A percentile compares a stretch with the other conserved stretches of the same genome.
These are phyloP conservation scores for Boletellus ananas DNA, from an alignment of 768 basidiomycete genomes.

Conservation along the genomic window DNA sequence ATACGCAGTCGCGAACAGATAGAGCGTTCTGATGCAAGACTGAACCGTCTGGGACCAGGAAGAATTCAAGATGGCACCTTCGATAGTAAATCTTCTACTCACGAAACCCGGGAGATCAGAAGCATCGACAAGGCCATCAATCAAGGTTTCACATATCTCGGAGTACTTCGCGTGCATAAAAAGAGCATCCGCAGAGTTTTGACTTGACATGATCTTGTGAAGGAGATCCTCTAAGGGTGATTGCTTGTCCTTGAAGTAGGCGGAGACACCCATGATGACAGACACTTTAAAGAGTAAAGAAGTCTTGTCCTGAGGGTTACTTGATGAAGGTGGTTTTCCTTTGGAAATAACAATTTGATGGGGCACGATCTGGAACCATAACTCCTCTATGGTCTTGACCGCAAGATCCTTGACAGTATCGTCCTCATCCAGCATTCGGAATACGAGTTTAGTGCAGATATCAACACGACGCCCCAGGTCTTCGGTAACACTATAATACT, in stretches of 20 bases:
- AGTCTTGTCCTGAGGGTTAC: slow-evolving; percentile 46
- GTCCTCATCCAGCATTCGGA: slow-evolving; percentile 89
- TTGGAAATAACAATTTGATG: slow-evolving; percentile 37
- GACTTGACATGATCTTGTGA: slow-evolving; percentile 75
- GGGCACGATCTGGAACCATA: slow-evolving; percentile 66
- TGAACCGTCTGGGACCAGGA: slow-evolving; percentile 57
- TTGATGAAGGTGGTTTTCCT: slow-evolving; percentile 29
- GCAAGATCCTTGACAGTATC: slow-evolving; percentile 94
- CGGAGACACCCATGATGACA: slow-evolving; percentile 83
- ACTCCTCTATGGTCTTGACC: slow-evolving; percentile 82
- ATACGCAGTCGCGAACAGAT: slow-evolving; percentile 77
- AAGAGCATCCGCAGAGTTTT: slow-evolving; percentile 51
- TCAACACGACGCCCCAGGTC: slow-evolving; percentile 64
- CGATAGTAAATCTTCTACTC: slow-evolving; percentile 26
- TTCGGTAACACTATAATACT: slow-evolving; percentile 67
- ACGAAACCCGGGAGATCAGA: slow-evolving; percentile 76
- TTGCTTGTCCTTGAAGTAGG: slow-evolving; percentile 77
- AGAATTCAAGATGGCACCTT: neutral
- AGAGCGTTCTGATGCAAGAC: slow-evolving; percentile 82
- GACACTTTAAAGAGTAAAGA: slow-evolving; percentile 61
- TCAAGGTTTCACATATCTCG: slow-evolving; percentile 80
- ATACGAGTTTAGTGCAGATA: slow-evolving; percentile 76
- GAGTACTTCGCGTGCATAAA: slow-evolving; percentile 64
- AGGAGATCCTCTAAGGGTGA: slow-evolving; percentile 82
- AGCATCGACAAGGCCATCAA: slow-evolving; percentile 87